Conservation (phyloP, 441 rosid species). For the Geranium incanum region DNA sequence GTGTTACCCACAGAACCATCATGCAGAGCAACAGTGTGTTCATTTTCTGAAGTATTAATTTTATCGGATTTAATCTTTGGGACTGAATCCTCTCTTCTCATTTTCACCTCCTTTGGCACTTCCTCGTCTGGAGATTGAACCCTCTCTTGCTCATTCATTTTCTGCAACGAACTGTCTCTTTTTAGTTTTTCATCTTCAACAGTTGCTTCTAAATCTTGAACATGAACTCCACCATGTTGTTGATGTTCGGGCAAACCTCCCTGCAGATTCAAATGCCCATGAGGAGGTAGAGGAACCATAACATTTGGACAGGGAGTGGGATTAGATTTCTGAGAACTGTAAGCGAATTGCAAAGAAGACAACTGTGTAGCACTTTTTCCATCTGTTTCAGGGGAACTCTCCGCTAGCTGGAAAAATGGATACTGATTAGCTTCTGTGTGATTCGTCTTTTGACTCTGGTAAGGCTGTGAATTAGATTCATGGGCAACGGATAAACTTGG, state of each 20-base stretch:
- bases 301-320: slow-evolving; percentile 36
- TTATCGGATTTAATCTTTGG: slow-evolving; percentile 50
- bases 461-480: slow-evolving; percentile 43
- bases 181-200: slow-evolving; percentile 41
- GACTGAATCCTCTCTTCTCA: slow-evolving; percentile 50
- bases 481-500: slow-evolving; percentile 28
- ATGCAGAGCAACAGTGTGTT: slow-evolving; percentile 28
- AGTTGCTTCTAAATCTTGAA: slow-evolving; percentile 39
- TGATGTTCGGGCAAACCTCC: slow-evolving; percentile 40
- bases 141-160: slow-evolving; percentile 46
- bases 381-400: slow-evolving; percentile 35
- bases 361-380: slow-evolving; percentile 37
- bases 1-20: slow-evolving; percentile 33
- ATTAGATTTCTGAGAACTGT: slow-evolving; percentile 39
- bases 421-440: slow-evolving; percentile 37
- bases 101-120: slow-evolving; percentile 43
- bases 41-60: slow-evolving; percentile 27
- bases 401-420: slow-evolving; percentile 32
- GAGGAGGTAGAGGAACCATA: slow-evolving; percentile 30
- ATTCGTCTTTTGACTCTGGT: slow-evolving; percentile 32
- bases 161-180: slow-evolving; percentile 46
- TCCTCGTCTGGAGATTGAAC: slow-evolving; percentile 41
- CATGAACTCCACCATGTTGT: slow-evolving; percentile 27
- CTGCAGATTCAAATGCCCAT: slow-evolving; percentile 37
- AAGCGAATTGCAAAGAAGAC: slow-evolving; percentile 37